Evolutionary conservation across 495 filamentous ascomycete genomes (phyloP).

Genomic region (Haplographium delicatum): DNA sequence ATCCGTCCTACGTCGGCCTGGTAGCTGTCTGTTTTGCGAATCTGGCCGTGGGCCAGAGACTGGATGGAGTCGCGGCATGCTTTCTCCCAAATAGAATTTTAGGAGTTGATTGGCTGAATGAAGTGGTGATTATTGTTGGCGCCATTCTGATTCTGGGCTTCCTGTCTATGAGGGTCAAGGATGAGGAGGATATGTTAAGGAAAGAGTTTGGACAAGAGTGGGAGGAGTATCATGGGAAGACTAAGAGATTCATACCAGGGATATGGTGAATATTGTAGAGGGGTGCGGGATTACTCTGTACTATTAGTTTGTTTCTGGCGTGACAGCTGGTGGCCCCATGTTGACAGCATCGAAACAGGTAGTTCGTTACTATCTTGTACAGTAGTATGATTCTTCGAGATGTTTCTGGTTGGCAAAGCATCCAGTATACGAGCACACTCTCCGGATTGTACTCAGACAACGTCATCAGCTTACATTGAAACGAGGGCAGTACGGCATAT

Average conservation of each 20-base stretch:
- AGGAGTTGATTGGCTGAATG: not conserved
- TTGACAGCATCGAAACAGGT: too few relatives aligned
- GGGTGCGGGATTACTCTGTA: too few relatives aligned
- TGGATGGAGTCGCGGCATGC: conserved; percentile 11
- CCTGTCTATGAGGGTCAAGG: conserved; percentile 4
- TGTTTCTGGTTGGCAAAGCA: too few relatives aligned
- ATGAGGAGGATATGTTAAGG: conserved; percentile 10
- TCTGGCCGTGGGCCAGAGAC: not conserved
- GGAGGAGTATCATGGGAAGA: conserved; percentile 4
- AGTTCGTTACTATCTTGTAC: too few relatives aligned
- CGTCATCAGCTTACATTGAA: too few relatives aligned
- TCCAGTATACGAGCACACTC: too few relatives aligned
- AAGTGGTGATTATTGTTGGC: not conserved
- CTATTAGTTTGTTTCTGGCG: too few relatives aligned
- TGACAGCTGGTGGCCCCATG: too few relatives aligned
- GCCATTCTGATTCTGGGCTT: not conserved
- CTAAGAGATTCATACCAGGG: conserved; percentile 8
- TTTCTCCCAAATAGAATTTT: conserved; percentile 1
- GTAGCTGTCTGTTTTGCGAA: not conserved
- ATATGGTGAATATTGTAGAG: too few relatives aligned
- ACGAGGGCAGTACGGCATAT: too few relatives aligned
- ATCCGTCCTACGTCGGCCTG: conserved; percentile 42
- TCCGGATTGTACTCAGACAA: too few relatives aligned
- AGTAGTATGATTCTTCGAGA: too few relatives aligned
- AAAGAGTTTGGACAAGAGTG: conserved; percentile 12